A percentile compares a stretch with the other conserved stretches of the same genome.
Evolutionary conservation across 2,329 filamentous ascomycete genomes (phyloP).

Genomic region (Rhynchosporium agropyri): DNA sequence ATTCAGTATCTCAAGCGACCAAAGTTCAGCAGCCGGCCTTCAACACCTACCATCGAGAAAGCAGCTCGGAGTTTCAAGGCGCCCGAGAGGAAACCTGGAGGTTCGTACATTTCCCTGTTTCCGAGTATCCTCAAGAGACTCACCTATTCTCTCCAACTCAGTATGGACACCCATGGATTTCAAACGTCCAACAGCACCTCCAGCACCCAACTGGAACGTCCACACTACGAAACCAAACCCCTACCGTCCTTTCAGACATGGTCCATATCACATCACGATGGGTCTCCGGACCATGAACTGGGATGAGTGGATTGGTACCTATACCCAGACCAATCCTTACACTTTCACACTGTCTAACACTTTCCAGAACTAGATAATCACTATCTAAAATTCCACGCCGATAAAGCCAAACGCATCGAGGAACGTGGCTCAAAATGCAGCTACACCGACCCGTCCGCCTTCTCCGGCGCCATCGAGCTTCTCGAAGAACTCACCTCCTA

Average conservation of each 20-base stretch:
- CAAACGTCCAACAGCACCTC: conserved; percentile 38
- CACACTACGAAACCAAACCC: conserved; percentile 41
- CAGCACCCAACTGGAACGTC: conserved; percentile 40
- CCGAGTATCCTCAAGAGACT: neutral
- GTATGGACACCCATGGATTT: conserved; percentile 42
- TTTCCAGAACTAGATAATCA: conserved; percentile 74
- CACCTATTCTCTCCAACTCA: conserved; percentile 28
- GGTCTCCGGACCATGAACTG: conserved; percentile 42
- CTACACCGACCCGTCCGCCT: conserved; percentile 68
- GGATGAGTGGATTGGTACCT: conserved; percentile 43
- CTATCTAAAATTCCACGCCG: conserved; percentile 70
- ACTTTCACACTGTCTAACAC: conserved; percentile 23
- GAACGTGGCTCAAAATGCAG: conserved; percentile 70
- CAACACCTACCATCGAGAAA: conserved; percentile 41
- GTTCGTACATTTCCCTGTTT: conserved; percentile 27
- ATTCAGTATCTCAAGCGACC: conserved; percentile 33
- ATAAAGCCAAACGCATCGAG: conserved; percentile 68
- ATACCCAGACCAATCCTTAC: conserved; percentile 2
- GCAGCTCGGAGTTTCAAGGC: conserved; percentile 35
- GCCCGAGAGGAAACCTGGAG: conserved; percentile 39
- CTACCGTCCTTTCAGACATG: conserved; percentile 42
- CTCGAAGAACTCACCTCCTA: conserved; percentile 73
- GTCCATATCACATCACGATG: conserved; percentile 43
- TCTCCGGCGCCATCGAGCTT: conserved; percentile 72
- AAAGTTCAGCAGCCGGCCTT: conserved; percentile 26